Evolutionary conservation across 495 filamentous ascomycete genomes (phyloP).

Genomic region (Glonium stellatum): DNA sequence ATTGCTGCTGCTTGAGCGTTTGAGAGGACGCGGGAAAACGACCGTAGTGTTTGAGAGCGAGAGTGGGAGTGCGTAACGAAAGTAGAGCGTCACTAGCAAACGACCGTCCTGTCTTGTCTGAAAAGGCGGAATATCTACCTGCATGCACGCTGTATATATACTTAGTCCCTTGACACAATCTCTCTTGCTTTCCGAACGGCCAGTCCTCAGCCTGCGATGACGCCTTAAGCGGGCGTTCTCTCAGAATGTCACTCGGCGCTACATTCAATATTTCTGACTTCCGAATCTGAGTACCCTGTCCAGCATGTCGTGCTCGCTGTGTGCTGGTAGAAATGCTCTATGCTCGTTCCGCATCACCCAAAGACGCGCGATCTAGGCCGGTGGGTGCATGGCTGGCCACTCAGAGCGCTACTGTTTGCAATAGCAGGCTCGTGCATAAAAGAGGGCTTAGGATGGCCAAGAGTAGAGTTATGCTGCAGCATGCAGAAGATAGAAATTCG

Average conservation of each 20-base stretch:
- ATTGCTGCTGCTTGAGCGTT: neutral
- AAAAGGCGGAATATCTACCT: too few species aligned
- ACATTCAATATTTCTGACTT: neutral
- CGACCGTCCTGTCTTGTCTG: too few species aligned
- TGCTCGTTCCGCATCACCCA: neutral
- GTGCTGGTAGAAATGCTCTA: neutral
- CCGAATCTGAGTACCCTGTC: neutral
- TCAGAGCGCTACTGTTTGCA: neutral
- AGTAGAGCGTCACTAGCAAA: neutral
- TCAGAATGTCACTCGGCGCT: neutral
- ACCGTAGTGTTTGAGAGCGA: neutral
- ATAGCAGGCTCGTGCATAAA: neutral
- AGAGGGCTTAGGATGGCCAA: neutral
- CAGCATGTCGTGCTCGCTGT: neutral
- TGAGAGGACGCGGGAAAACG: neutral
- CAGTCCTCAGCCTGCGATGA: neutral
- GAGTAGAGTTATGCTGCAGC: neutral
- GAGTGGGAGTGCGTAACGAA: neutral
- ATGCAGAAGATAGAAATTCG: too few species aligned
- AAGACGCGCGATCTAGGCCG: neutral
- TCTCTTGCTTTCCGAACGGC: neutral
- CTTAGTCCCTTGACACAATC: neutral
- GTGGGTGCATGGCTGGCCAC: neutral
- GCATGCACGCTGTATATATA: neutral
- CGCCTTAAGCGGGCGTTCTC: neutral